Conservation (phyloP, 768 basidiomycete genomes). For the Russula abietina region DNA sequence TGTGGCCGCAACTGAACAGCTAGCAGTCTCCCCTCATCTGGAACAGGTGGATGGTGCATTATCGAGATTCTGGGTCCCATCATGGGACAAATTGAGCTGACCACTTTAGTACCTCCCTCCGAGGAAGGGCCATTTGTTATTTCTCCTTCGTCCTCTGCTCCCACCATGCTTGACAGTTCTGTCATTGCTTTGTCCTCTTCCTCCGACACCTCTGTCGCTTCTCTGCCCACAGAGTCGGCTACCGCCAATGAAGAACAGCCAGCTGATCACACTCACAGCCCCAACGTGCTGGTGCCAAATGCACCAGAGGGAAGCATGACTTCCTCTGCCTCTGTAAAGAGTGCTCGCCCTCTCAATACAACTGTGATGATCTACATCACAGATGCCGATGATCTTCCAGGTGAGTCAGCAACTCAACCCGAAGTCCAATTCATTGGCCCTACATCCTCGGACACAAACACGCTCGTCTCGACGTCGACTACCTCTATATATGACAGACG, state of each 20-base stretch:
- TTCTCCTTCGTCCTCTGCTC: constrained; percentile 23
- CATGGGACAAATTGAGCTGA: constrained; percentile 14
- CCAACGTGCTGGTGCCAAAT: constrained; percentile 18
- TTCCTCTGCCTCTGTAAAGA: constrained; percentile 16
- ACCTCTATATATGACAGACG: constrained; percentile 17
- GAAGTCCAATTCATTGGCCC: constrained; percentile 21
- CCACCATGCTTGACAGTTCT: constrained; percentile 19
- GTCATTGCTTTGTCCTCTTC: constrained; percentile 23
- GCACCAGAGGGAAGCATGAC: constrained; percentile 21
- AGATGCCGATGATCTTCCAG: constrained; percentile 19
- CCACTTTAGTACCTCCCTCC: constrained; percentile 12
- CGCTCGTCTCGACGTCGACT: constrained; percentile 21
- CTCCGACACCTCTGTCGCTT: constrained; percentile 22
- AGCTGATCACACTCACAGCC: constrained; percentile 25
- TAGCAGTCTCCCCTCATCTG: constrained; percentile 15
- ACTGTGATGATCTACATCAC: constrained; percentile 4
- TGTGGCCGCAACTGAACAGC: neutral
- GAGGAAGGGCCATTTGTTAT: constrained; percentile 20
- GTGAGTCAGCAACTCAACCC: constrained; percentile 20
- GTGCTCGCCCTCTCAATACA: constrained; percentile 17
- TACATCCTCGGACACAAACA: constrained; percentile 20
- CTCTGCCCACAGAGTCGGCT: constrained; percentile 23
- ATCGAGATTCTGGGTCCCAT: constrained; percentile 4
- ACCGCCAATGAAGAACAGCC: constrained; percentile 21
- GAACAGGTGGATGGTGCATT: constrained; percentile 18